A percentile compares a stretch with the other conserved stretches of the same genome.
phyloP scores from a whole-genome alignment of 805 yeast species.

The Candida quercuum region DNA sequence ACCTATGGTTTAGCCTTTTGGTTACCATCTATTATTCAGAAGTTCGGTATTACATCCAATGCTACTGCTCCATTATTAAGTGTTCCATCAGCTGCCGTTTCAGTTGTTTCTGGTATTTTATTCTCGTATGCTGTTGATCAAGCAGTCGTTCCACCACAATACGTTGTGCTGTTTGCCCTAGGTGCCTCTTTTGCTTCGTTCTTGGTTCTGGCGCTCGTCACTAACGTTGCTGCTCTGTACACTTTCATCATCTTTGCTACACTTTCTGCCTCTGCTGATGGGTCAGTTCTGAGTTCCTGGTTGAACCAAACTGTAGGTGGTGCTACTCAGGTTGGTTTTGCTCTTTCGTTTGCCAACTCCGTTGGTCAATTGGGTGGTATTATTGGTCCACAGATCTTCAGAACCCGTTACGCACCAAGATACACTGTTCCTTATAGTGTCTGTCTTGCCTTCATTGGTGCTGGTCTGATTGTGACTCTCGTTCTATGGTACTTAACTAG shows the following conservation, averaged over 20 bases:
- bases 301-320: slow-evolving; percentile 6
- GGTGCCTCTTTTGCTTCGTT: not conserved
- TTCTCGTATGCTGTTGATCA: slow-evolving; percentile 14
- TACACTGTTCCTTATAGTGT: slow-evolving; percentile 8
- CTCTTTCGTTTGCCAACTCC: slow-evolving; percentile 5
- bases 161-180: not conserved
- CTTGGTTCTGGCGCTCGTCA: slow-evolving; percentile 4
- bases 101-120: slow-evolving; percentile 9
- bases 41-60: slow-evolving; percentile 10
- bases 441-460: slow-evolving; percentile 9
- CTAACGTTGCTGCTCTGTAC: slow-evolving; percentile 5
- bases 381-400: slow-evolving; percentile 12
- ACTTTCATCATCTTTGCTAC: slow-evolving; percentile 9
- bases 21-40: slow-evolving; percentile 12
- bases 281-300: slow-evolving; percentile 9
- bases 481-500: not conserved
- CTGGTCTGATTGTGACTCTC: not conserved
- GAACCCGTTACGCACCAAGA: slow-evolving; percentile 7
- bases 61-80: slow-evolving; percentile 29
- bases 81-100: slow-evolving; percentile 13
- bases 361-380: slow-evolving; percentile 11
- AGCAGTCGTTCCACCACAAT: slow-evolving; percentile 5
- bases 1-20: slow-evolving; percentile 14
- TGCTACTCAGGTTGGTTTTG: slow-evolving; percentile 8
- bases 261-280: slow-evolving; percentile 8